Conservation (phyloP, 495 filamentous ascomycete species). For the Penicillium malachiteum region DNA sequence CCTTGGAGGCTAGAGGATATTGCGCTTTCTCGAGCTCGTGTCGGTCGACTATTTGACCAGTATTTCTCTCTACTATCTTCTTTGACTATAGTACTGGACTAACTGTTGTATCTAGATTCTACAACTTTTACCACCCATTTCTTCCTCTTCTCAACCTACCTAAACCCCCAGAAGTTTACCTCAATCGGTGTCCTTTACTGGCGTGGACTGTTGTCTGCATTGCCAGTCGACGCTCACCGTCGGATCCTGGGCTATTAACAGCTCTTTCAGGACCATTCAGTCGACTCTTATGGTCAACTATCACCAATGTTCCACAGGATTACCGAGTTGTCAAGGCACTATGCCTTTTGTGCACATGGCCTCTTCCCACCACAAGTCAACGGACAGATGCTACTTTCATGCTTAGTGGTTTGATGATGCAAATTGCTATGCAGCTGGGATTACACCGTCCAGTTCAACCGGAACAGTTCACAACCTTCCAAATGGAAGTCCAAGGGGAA, state of each 20-base stretch:
- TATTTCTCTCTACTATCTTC: slow-evolving; percentile 14
- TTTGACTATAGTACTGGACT: slow-evolving; percentile 1
- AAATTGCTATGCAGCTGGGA: slow-evolving; percentile 86
- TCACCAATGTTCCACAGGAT: slow-evolving; percentile 77
- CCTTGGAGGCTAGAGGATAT: slow-evolving; percentile 46
- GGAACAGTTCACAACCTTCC: slow-evolving; percentile 84
- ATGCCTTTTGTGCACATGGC: slow-evolving; percentile 89
- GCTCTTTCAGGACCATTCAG: slow-evolving; percentile 71
- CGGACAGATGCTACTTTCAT: slow-evolving; percentile 87
- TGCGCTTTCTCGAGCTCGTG: slow-evolving; percentile 36
- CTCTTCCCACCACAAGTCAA: slow-evolving; percentile 81
- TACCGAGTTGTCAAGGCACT: slow-evolving; percentile 89
- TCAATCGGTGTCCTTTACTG: slow-evolving; percentile 69
- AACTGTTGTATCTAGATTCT: slow-evolving; percentile 52
- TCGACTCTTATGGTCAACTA: slow-evolving; percentile 74
- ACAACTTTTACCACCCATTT: slow-evolving; percentile 80
- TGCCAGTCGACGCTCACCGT: slow-evolving; percentile 70
- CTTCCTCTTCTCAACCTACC: slow-evolving; percentile 74
- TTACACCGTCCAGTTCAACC: slow-evolving; percentile 87
- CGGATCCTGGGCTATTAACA: slow-evolving; percentile 66
- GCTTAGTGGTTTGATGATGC: slow-evolving; percentile 89
- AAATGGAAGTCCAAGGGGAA: slow-evolving; percentile 77
- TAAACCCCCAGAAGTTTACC: slow-evolving; percentile 73
- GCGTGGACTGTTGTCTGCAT: slow-evolving; percentile 87
- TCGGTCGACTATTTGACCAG: slow-evolving; percentile 46